Evolutionary conservation across 768 basidiomycete genomes (phyloP), one percentile per base, ranked within the genome.

Genomic region (Xerocomus brunneocitrinus): DNA sequence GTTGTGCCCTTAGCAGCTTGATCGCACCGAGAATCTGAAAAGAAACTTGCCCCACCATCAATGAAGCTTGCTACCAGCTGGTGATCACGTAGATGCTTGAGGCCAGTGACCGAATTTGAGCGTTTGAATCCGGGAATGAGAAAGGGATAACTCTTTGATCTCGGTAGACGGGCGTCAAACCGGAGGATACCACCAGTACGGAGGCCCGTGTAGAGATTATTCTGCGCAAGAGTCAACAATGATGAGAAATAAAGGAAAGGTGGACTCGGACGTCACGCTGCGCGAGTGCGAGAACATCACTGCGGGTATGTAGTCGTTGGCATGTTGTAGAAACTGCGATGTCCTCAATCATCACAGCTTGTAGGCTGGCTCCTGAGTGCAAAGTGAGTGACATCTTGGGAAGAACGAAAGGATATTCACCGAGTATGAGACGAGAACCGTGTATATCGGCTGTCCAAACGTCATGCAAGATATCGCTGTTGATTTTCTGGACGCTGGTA

Each of bases 241-340:
- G 43, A 40, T 5, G 53, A 30, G 19, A 24, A 22, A 27, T 8
- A 10, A 22, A 25, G 24, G 25, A 16, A 49, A 25, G 8, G 27
- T 0, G 7, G 36, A 31, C 8, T 61, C 73, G 5, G 39, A 85
- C 85, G 47, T 76, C 68, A 44, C 73, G 64, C 59, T 82, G 82
- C 44, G 73, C 64, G n/a, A 87, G 68, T 3, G 85, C 67, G 57
- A 89, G 80, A 0, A 87, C 81, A 59, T 87, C 85, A 49, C 84
- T 86, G 19, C 73, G 58, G 3, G 84, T 85, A 27, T 74, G 66
- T 9, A 88, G 63, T 53, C 67, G 60, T 49, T 71, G 69, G 2
- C 77, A 61, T 13, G 69, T 67, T 2, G 58, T 53, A 30, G 71
- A 60, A 2, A 59, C 52, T 32, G 79, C 77, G 42, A 86, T 72